Conservation (phyloP, 2,329 filamentous ascomycete genomes). For the Stagonosporopsis chrysanthemi region DNA sequence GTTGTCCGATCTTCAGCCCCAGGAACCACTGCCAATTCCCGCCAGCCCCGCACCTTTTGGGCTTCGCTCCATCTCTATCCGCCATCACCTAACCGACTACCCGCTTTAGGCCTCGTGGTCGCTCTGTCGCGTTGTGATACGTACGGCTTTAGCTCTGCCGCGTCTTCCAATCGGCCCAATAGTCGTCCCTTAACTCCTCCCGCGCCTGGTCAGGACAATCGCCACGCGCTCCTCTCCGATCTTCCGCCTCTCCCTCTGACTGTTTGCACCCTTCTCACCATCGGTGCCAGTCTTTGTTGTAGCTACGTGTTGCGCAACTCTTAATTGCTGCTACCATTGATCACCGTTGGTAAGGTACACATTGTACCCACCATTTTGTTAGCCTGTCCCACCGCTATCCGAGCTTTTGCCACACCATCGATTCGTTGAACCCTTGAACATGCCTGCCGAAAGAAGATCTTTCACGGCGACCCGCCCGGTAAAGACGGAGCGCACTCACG, state of each 20-base stretch:
- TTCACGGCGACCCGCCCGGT: conserved; percentile 50
- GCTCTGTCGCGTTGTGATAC: conserved; percentile 28
- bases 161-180: conserved; percentile 35
- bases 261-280: not conserved
- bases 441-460: conserved; percentile 52
- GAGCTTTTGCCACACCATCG: not conserved
- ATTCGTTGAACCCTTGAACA: conserved; percentile 23
- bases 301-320: not conserved
- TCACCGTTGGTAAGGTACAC: not conserved
- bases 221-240: conserved; percentile 36
- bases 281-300: conserved; percentile 1
- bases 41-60: not conserved
- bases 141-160: conserved; percentile 29
- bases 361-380: not conserved
- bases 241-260: conserved; percentile 1
- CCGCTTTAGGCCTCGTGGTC: conserved; percentile 27
- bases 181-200: conserved; percentile 26
- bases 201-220: conserved; percentile 28
- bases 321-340: not conserved
- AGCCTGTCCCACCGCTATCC: conserved; percentile 17
- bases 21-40: not conserved
- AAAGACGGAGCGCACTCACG: conserved; percentile 77
- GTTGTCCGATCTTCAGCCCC: conserved; percentile 26
- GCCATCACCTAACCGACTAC: conserved; percentile 29
- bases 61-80: conserved; percentile 10